Evolutionary conservation across 306 rosid species (phyloP), one percentile per base, ranked within the genome.

Genomic region (Comarum palustre): DNA sequence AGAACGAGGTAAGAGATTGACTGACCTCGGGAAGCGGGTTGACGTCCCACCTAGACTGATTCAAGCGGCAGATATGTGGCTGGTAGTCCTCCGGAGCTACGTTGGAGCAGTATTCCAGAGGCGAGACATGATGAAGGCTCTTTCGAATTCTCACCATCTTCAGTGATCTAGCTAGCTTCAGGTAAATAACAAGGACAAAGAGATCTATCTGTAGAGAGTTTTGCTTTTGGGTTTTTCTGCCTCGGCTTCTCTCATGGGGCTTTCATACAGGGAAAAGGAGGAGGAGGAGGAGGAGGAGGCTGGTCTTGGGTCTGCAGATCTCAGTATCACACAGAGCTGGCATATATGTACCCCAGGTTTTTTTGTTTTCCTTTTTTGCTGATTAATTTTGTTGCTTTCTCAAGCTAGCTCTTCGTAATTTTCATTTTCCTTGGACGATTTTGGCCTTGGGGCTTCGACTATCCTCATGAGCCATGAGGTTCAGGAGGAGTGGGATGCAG

Each of bases 31-130:
- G 77, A 71, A 87, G 83, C 77, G 88, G 82, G 84, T 80, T 81
- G 83, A 87, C 87, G 82, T 93, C 98, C 98, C 98, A 93, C 10
- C 97, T 90, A 5, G 93, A 89, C 78, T 86, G 97, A 79, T 90
- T 93, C 51, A 93, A 86, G 74, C 79, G 90, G 83, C 98, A 93
- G 68, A 87, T 79, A 83, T 83, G 88, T 2, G 88, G 69, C 64
- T 83, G 93, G 31, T 77, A 78, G 4, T 57, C 67, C 73, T 80
- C 73, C 43, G 87, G 80, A 72, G 77, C 78, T 68, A 85, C 84
- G 60, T 66, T 27, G 0, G 83, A 74, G 31, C 86, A 73, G 75
- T 70, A 77, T 16, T 83, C 73, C 38, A 86, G 84, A 15, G 90
- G 86, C 31, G 92, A 87, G 79, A 90, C 75, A 31, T 36, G 39